Conservation (phyloP, 2,329 filamentous ascomycete genomes). For the Ploettnerulaceae sp. region DNA sequence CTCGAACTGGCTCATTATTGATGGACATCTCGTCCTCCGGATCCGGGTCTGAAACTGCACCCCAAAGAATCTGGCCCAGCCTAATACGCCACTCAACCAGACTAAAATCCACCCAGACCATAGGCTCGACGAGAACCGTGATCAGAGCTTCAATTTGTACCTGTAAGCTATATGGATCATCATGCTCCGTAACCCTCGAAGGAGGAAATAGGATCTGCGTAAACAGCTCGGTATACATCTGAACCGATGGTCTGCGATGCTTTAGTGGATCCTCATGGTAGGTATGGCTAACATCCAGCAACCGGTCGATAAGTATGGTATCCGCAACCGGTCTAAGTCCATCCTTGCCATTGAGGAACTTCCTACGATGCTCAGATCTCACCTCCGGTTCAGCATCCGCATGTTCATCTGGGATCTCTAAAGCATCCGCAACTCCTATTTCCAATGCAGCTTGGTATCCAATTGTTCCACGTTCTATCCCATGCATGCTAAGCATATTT, state of each 20-base stretch:
- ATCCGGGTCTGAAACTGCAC: constrained; percentile 44
- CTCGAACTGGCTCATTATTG: constrained; percentile 44
- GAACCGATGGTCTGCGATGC: constrained; percentile 46
- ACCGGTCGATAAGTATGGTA: constrained; percentile 52
- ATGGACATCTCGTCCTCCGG: constrained; percentile 49
- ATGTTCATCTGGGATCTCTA: constrained; percentile 33
- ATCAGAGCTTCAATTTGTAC: constrained; percentile 67
- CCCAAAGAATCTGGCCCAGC: constrained; percentile 69
- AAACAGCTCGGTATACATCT: constrained; percentile 60
- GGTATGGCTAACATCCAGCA: constrained; percentile 47
- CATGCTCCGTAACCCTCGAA: constrained; percentile 50
- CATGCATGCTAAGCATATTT: constrained; percentile 69
- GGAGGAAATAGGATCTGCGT: constrained; percentile 54
- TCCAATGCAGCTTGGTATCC: constrained; percentile 66
- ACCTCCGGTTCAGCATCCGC: constrained; percentile 14
- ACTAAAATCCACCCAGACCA: constrained; percentile 71
- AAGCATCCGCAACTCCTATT: constrained; percentile 57
- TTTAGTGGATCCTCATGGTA: constrained; percentile 50
- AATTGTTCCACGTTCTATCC: constrained; percentile 65
- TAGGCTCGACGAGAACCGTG: constrained; percentile 57
- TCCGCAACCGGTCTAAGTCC: constrained; percentile 52
- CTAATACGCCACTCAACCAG: constrained; percentile 71
- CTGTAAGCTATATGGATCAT: constrained; percentile 57
- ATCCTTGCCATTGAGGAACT: constrained; percentile 34
- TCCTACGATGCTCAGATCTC: constrained; percentile 23